These are phyloP conservation scores for Raffaelea arxii DNA, from an alignment of 2,329 filamentous ascomycete species.

Conservation along the genomic window DNA sequence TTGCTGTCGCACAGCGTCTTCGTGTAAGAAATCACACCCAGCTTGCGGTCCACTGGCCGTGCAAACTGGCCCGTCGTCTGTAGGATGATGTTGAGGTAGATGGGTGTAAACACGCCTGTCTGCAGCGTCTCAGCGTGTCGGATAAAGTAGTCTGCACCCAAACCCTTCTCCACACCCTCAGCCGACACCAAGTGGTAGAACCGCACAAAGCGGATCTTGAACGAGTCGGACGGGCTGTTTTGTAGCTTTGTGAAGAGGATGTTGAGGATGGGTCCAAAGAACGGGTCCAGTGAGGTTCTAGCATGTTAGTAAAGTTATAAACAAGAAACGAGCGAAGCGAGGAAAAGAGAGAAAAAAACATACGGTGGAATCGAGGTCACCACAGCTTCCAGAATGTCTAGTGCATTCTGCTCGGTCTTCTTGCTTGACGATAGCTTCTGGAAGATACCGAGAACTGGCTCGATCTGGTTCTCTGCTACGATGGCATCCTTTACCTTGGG, in stretches of 20 bases:
- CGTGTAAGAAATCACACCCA: conserved; percentile 83
- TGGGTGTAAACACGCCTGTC: conserved; percentile 65
- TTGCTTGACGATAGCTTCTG: conserved; percentile 78
- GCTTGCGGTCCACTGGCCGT: conserved; percentile 82
- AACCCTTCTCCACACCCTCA: conserved; percentile 60
- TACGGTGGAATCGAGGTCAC: conserved; percentile 63
- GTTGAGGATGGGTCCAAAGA: conserved; percentile 70
- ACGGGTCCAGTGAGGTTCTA: conserved; percentile 58
- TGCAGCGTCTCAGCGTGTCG: conserved; percentile 74
- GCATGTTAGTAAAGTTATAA: conserved; percentile 16
- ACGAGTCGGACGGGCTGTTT: conserved; percentile 60
- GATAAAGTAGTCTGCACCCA: conserved; percentile 89
- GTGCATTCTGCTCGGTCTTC: conserved; percentile 74
- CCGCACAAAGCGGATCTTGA: conserved; percentile 78
- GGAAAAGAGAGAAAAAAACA: conserved; percentile 23
- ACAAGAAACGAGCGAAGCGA: neutral
- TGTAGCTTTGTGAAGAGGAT: conserved; percentile 73
- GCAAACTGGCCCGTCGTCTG: conserved; percentile 82
- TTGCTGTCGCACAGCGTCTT: conserved; percentile 83
- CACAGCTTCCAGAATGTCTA: conserved; percentile 81
- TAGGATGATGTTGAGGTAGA: conserved; percentile 82
- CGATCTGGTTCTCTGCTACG: conserved; percentile 68
- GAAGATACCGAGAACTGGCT: conserved; percentile 89
- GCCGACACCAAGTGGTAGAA: conserved; percentile 92
- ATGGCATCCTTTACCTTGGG: conserved; percentile 66